phyloP scores from a whole-genome alignment of 257 asterid genomes.

The Coffea eugenioides region DNA sequence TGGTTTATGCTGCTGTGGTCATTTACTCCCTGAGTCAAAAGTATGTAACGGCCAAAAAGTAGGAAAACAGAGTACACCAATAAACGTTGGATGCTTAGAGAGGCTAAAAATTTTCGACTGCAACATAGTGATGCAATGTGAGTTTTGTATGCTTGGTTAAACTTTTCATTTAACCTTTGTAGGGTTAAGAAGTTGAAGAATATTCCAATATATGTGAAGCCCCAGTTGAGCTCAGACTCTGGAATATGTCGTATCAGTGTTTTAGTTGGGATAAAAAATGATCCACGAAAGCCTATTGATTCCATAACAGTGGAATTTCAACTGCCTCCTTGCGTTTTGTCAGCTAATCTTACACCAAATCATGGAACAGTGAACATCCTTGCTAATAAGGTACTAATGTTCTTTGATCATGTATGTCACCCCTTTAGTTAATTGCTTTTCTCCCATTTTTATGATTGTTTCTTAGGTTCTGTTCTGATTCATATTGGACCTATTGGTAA shows the following conservation, averaged over 20 bases:
- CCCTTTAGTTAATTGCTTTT: background rate
- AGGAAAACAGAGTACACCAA: background rate
- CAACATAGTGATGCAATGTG: background rate
- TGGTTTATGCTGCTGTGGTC: background rate
- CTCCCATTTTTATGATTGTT: background rate
- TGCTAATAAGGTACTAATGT: conserved; percentile 66
- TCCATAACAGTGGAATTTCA: conserved; percentile 66
- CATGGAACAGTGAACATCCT: conserved; percentile 81
- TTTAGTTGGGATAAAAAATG: conserved; percentile 72
- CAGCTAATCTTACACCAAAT: conserved; percentile 81
- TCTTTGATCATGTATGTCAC: too few relatives aligned
- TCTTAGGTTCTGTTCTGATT: background rate
- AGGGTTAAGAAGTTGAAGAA: conserved; percentile 91
- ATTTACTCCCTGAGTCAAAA: background rate
- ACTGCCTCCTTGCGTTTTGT: conserved; percentile 68
- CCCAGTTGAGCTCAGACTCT: conserved; percentile 80
- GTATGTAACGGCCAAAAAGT: background rate
- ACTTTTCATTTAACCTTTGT: conserved; percentile 17
- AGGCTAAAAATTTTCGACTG: background rate
- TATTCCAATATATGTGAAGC: conserved; percentile 88
- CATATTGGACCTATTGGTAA: background rate
- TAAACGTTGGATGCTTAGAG: background rate
- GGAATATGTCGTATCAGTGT: conserved; percentile 79
- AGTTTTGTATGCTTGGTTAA: background rate
- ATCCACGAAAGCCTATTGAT: conserved; percentile 91